These are phyloP conservation scores for Entophlyctis luteolus DNA, from an alignment of 192 early-diverging fungal species.

Conservation along the genomic window DNA sequence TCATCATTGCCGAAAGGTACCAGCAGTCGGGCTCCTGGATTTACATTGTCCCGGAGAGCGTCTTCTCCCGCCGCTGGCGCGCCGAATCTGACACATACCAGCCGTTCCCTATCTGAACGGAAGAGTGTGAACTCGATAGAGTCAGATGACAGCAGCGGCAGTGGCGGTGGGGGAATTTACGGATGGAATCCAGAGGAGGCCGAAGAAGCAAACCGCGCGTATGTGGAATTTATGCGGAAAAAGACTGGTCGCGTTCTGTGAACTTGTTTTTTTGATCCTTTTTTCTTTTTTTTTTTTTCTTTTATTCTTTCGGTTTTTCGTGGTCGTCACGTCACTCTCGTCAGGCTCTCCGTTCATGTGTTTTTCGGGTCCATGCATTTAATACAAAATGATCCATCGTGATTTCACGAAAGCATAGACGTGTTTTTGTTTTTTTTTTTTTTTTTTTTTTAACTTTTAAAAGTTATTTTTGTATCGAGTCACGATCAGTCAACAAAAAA, in stretches of 20 bases:
- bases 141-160: not conserved
- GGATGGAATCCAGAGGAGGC: slow-evolving; percentile 12
- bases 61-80: not conserved
- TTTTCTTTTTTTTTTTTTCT: not conserved
- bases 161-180: slow-evolving; percentile 1
- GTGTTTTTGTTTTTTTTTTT: too few species aligned
- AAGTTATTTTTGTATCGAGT: too few species aligned
- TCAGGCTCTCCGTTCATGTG: too few species aligned
- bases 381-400: too few species aligned
- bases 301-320: not conserved
- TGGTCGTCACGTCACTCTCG: too few species aligned
- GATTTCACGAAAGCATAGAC: too few species aligned
- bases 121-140: not conserved
- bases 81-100: not conserved
- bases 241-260: slow-evolving; percentile 1
- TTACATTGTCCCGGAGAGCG: not conserved
- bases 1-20: not conserved
- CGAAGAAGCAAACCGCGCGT: slow-evolving; percentile 7
- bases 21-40: not conserved
- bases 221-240: slow-evolving; percentile 15
- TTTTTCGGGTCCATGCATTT: too few species aligned
- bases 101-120: slow-evolving; percentile 1
- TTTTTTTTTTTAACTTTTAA: too few species aligned
- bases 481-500: too few species aligned
- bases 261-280: not conserved